phyloP scores from a whole-genome alignment of 108 stramenopile species.

The Pelagomonas calceolata region DNA sequence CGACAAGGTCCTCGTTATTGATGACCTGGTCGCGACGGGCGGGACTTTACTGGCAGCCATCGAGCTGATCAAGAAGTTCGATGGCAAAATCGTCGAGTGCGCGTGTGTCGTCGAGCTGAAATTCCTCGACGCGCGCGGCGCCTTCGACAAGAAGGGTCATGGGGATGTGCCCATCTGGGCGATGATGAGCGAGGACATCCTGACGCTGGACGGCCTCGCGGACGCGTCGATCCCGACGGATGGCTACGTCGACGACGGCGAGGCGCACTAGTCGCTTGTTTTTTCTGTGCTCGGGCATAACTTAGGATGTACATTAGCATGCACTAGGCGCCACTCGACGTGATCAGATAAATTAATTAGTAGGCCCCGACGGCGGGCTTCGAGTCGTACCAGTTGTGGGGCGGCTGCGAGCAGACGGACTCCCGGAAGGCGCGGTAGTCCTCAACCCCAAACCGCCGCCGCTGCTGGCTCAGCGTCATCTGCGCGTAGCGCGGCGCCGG shows the following conservation, averaged over 20 bases:
- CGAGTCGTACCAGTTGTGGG: no score
- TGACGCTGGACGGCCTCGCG: slow-evolving; percentile 50
- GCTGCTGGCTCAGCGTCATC: no score
- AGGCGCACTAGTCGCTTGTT: slow-evolving; percentile 75
- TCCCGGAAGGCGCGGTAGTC: no score
- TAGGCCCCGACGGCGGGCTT: no score
- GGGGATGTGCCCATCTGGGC: slow-evolving; percentile 72
- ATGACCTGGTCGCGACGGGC: slow-evolving; percentile 95
- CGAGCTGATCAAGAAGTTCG: slow-evolving; percentile 9
- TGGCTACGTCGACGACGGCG: slow-evolving; percentile 74
- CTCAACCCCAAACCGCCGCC: no score
- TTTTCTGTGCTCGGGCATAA: no score
- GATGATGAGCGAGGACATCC: slow-evolving; percentile 66
- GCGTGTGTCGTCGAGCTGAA: slow-evolving; percentile 77
- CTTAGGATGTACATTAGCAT: no score
- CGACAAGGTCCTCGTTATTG: slow-evolving; percentile 78
- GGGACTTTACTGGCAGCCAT: slow-evolving; percentile 56
- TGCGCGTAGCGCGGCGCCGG: no score
- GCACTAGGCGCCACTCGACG: no score
- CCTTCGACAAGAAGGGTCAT: slow-evolving; percentile 43
- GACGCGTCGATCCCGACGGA: slow-evolving; percentile 33
- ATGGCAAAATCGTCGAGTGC: neutral
- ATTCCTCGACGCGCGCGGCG: slow-evolving; percentile 65
- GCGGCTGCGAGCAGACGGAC: no score
- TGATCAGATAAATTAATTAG: no score